A percentile compares a stretch with the other conserved stretches of the same genome.
phyloP scores from a whole-genome alignment of 148 eudicot genomes.

The Cornus kousa region DNA sequence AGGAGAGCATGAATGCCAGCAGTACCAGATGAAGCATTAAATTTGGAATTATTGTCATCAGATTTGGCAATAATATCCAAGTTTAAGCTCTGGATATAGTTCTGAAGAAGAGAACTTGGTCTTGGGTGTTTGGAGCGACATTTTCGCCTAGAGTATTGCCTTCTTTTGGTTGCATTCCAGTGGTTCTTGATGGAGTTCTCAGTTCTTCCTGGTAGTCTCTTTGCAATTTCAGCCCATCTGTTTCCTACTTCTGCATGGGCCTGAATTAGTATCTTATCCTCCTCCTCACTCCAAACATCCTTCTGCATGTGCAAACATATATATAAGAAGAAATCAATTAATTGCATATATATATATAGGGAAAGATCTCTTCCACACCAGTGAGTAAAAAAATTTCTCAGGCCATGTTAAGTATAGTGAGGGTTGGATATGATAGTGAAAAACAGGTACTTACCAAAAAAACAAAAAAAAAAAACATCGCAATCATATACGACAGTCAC shows the following conservation, averaged over 20 bases:
- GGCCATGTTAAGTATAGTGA: no score
- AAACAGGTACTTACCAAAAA: no score
- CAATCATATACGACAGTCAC: no score
- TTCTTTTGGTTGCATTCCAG: conserved; percentile 88
- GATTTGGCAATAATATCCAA: conserved; percentile 18
- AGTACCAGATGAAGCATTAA: no score
- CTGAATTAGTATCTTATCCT: conserved; percentile 61
- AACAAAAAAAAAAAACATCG: no score
- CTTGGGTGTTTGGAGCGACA: conserved; percentile 57
- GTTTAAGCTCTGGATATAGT: conserved; percentile 66
- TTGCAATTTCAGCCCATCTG: conserved; percentile 93
- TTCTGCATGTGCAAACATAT: conserved; percentile 39
- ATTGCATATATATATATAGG: no score
- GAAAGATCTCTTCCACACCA: no score
- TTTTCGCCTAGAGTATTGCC: conserved; percentile 62
- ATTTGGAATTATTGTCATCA: no score
- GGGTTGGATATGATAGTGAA: no score
- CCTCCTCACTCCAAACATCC: conserved; percentile 87
- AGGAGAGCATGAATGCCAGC: not conserved
- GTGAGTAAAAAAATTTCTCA: no score
- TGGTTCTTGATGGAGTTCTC: conserved; percentile 91
- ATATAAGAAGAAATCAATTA: no score
- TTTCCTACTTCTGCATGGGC: conserved; percentile 70
- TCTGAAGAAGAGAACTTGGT: conserved; percentile 59
- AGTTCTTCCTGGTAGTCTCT: conserved; percentile 66